These are phyloP conservation scores for Tranzscheliella williamsii DNA, from an alignment of 1,284 basidiomycete species.

Conservation along the genomic window DNA sequence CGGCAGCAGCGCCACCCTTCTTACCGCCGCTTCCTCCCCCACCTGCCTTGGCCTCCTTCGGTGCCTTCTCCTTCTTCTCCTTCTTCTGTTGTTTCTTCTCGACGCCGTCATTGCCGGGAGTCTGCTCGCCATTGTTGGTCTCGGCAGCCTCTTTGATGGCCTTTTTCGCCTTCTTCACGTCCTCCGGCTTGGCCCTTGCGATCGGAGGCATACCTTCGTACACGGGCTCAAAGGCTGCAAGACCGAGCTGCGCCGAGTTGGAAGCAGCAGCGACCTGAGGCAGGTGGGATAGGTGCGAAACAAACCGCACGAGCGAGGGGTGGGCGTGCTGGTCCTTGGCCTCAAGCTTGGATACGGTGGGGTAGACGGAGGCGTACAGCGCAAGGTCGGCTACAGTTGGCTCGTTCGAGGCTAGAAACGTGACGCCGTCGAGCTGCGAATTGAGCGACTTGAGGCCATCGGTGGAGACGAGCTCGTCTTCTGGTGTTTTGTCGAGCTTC, in stretches of 20 bases:
- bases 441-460: slow-evolving; percentile 49
- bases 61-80: slow-evolving; percentile 52
- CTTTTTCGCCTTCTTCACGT: slow-evolving; percentile 48
- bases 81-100: slow-evolving; percentile 31
- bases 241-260: slow-evolving; percentile 34
- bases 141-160: slow-evolving; percentile 43
- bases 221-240: slow-evolving; percentile 48
- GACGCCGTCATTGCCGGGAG: slow-evolving; percentile 13
- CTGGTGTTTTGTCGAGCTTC: slow-evolving; percentile 29
- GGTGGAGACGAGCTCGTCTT: slow-evolving; percentile 35
- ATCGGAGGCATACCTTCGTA: slow-evolving; percentile 58
- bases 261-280: slow-evolving; percentile 28
- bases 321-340: slow-evolving; percentile 51
- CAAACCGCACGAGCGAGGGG: slow-evolving; percentile 56
- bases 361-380: slow-evolving; percentile 55
- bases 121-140: slow-evolving; percentile 14
- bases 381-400: slow-evolving; percentile 58
- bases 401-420: slow-evolving; percentile 47
- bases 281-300: slow-evolving; percentile 56
- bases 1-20: slow-evolving; percentile 35
- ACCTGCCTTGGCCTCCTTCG: slow-evolving; percentile 49
- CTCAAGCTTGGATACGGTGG: slow-evolving; percentile 47
- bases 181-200: slow-evolving; percentile 42
- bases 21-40: slow-evolving; percentile 37
- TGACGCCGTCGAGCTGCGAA: slow-evolving; percentile 41